Percentiles rank a stretch among this genome's conserved stretches.
phyloP scores from a whole-genome alignment of 106 monocot genomes.

The Acorus calamus region DNA sequence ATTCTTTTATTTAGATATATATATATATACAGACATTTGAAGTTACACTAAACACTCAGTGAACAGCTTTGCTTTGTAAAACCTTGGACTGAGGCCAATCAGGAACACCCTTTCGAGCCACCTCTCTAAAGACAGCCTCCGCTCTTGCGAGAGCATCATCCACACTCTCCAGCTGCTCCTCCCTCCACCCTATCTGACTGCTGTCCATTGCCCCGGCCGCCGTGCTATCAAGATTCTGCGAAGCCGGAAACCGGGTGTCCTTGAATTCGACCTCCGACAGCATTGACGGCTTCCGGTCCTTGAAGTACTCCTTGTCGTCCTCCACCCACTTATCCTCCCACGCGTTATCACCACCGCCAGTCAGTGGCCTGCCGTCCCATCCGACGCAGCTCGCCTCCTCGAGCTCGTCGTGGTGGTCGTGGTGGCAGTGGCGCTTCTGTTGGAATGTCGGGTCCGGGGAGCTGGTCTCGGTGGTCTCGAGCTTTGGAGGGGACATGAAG shows the following conservation, averaged over 20 bases:
- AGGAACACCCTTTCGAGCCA: constrained; percentile 26
- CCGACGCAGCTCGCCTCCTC: constrained; percentile 31
- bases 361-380: constrained; percentile 14
- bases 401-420: background rate
- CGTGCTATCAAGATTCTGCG: constrained; percentile 20
- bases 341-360: background rate
- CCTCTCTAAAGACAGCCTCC: constrained; percentile 38
- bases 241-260: constrained; percentile 51
- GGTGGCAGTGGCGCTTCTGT: constrained; percentile 33
- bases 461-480: constrained; percentile 19
- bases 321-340: background rate
- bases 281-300: constrained; percentile 48
- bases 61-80: too few relatives aligned
- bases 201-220: constrained; percentile 4
- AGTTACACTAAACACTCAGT: too few relatives aligned
- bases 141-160: constrained; percentile 38
- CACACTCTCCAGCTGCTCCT: constrained; percentile 17
- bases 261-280: constrained; percentile 37
- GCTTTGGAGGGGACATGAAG: constrained; percentile 24
- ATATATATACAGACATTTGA: too few relatives aligned
- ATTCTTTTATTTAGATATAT: too few relatives aligned
- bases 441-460: constrained; percentile 23
- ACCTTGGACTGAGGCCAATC: constrained; percentile 35
- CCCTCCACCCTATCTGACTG: background rate
- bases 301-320: constrained; percentile 36